These are phyloP conservation scores for Nigrospora oryzae DNA, from an alignment of 2,329 filamentous ascomycete species.

Conservation along the genomic window DNA sequence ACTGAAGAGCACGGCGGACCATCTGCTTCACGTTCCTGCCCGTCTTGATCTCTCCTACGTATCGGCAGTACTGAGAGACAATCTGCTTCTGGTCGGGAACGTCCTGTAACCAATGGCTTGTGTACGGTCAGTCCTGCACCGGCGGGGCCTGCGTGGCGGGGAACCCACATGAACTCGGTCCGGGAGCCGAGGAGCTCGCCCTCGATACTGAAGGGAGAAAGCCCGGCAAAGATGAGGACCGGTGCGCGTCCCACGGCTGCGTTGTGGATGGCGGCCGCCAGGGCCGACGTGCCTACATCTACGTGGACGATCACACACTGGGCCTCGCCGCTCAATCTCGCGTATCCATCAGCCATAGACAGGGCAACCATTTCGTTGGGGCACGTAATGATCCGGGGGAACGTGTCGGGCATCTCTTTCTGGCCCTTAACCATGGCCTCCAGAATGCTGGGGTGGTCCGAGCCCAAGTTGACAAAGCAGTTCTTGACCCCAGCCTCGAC, in stretches of 20 bases:
- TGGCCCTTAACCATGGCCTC: conserved; percentile 68
- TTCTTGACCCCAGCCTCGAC: conserved; percentile 45
- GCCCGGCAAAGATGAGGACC: conserved; percentile 64
- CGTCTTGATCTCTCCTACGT: conserved; percentile 61
- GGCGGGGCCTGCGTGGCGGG: too few relatives aligned
- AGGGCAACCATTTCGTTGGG: conserved; percentile 59
- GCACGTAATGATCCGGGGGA: conserved; percentile 62
- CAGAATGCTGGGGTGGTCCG: conserved; percentile 60
- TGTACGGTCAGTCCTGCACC: too few relatives aligned
- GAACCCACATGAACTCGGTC: conserved; percentile 70
- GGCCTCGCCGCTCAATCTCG: conserved; percentile 55
- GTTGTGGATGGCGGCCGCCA: conserved; percentile 67
- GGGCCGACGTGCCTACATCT: conserved; percentile 69
- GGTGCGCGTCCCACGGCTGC: conserved; percentile 62
- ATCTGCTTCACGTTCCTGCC: conserved; percentile 70
- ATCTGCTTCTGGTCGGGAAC: conserved; percentile 69
- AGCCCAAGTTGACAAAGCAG: conserved; percentile 53
- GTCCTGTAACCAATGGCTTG: conserved; percentile 76
- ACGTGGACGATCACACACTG: conserved; percentile 69
- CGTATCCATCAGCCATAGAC: conserved; percentile 70
- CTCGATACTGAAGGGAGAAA: conserved; percentile 66
- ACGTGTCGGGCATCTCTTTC: conserved; percentile 51
- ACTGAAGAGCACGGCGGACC: conserved; percentile 63
- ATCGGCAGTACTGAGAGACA: conserved; percentile 64
- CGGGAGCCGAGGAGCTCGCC: conserved; percentile 62